Conservation (phyloP, 768 basidiomycete species). For the Mycena sanguinolenta region DNA sequence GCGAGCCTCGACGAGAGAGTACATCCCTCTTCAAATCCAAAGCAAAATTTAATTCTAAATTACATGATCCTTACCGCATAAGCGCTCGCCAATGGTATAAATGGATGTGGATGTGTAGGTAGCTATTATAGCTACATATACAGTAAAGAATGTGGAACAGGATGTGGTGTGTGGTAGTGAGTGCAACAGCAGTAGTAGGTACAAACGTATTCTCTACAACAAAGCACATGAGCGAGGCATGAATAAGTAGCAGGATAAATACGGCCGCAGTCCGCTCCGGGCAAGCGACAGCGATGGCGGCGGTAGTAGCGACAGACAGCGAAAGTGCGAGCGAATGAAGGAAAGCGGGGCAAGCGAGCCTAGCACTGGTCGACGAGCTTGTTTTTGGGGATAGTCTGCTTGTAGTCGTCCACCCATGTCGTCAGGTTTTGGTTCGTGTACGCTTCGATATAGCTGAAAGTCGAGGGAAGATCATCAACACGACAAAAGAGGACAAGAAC, state of each 20-base stretch:
- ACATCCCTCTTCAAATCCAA: no score
- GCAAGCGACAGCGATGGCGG: background rate
- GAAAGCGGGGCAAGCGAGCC: no score
- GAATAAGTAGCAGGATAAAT: slow-evolving; percentile 6
- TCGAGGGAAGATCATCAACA: background rate
- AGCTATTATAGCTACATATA: no score
- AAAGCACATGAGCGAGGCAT: no score
- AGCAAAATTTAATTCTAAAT: no score
- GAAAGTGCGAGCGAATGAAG: background rate
- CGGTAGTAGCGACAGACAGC: background rate
- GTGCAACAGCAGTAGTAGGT: slow-evolving; percentile 30
- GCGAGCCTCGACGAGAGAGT: no score
- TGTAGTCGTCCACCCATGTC: slow-evolving; percentile 61
- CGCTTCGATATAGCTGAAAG: slow-evolving; percentile 35
- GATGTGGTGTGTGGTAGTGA: no score
- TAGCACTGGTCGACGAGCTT: slow-evolving; percentile 58
- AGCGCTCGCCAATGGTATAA: no score
- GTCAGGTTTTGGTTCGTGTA: slow-evolving; percentile 48
- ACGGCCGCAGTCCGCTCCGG: background rate
- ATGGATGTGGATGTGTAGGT: no score
- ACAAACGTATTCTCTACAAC: slow-evolving; percentile 15
- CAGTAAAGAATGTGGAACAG: no score
- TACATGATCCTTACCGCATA: no score
- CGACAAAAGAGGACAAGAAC: background rate
- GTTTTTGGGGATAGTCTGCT: slow-evolving; percentile 66